Percentiles rank a stretch among this genome's conserved stretches.
Evolutionary conservation across 179 eudicot species (phyloP).

Genomic region (Beta lomatogona): DNA sequence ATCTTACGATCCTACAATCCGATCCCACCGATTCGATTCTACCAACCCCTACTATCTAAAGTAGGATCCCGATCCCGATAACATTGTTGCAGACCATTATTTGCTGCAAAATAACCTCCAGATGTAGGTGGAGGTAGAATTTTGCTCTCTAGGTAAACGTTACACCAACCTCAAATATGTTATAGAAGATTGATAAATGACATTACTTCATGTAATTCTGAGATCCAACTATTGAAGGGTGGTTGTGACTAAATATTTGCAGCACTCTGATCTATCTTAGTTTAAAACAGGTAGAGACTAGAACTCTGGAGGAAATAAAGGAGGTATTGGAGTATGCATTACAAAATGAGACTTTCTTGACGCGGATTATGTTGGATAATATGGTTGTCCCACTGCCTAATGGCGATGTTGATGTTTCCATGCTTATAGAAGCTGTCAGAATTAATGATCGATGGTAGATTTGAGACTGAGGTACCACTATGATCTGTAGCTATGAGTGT

Average conservation of each 20-base stretch:
- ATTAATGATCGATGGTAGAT: conserved; percentile 64
- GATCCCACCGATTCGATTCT: too few relatives aligned
- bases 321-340: conserved; percentile 84
- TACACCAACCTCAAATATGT: neutral
- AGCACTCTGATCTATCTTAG: neutral
- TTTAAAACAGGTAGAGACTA: conserved; percentile 73
- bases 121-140: conserved; percentile 86
- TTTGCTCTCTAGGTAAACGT: neutral
- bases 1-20: too few relatives aligned
- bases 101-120: conserved; percentile 70
- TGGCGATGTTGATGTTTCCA: conserved; percentile 87
- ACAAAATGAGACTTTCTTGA: conserved; percentile 59
- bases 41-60: too few relatives aligned
- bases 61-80: too few relatives aligned
- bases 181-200: neutral
- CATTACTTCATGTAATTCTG: too few relatives aligned
- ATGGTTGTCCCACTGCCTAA: conserved; percentile 75
- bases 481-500: neutral
- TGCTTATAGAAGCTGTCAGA: conserved; percentile 87
- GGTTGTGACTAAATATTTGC: neutral
- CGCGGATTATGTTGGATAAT: conserved; percentile 95
- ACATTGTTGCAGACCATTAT: conserved; percentile 64
- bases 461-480: conserved; percentile 80
- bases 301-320: conserved; percentile 79
- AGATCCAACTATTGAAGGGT: too few relatives aligned